Evolutionary conservation across 108 stramenopile genomes (phyloP).

Genomic region (Cyclotella cryptica): DNA sequence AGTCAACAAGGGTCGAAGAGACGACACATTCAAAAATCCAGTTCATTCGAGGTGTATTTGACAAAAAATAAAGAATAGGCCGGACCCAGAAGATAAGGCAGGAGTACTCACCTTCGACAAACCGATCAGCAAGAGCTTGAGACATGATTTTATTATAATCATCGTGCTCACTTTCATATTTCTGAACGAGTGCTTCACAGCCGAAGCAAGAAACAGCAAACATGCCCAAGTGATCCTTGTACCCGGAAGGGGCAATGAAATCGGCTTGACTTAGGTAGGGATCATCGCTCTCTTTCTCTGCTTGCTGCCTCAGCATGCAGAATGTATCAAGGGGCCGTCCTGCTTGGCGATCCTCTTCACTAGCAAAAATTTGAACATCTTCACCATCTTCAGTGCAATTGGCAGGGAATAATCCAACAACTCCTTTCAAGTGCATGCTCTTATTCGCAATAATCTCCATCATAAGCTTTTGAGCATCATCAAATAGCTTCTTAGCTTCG

Average conservation of each 20-base stretch:
- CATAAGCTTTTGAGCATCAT: constrained; percentile 97
- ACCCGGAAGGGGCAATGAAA: constrained; percentile 97
- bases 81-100: not conserved
- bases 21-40: not conserved
- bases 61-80: not conserved
- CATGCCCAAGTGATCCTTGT: constrained; percentile 96
- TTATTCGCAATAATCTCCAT: constrained; percentile 91
- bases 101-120: constrained; percentile 80
- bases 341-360: constrained; percentile 79
- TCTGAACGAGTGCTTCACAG: constrained; percentile 89
- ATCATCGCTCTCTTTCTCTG: constrained; percentile 97
- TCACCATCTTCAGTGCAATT: constrained; percentile 95
- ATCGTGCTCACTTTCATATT: constrained; percentile 94
- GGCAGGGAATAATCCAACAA: constrained; percentile 96
- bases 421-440: constrained; percentile 89
- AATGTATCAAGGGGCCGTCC: constrained; percentile 81
- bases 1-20: too few species aligned
- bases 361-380: constrained; percentile 94
- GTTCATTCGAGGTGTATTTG: not conserved
- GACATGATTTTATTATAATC: constrained; percentile 99
- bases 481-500: constrained; percentile 98
- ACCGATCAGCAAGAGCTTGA: constrained; percentile 97
- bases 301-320: constrained; percentile 99
- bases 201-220: constrained; percentile 99
- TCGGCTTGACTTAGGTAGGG: constrained; percentile 97